phyloP scores from a whole-genome alignment of 371 early-diverging fungal species.

The Circinella minor region DNA sequence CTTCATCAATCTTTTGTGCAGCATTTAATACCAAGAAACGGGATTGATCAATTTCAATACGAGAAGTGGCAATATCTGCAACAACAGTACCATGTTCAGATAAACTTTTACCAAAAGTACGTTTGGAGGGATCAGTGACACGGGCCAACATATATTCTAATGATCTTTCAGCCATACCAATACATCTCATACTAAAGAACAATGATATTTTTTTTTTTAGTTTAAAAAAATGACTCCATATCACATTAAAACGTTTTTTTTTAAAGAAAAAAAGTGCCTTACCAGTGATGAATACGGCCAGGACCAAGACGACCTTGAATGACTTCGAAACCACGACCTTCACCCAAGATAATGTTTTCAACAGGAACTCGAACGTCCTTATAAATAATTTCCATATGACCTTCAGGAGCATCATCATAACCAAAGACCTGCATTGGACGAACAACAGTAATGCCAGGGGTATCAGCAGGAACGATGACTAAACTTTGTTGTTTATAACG shows the following conservation, averaged over 20 bases:
- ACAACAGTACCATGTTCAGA: slow-evolving; percentile 83
- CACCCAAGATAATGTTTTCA: slow-evolving; percentile 89
- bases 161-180: slow-evolving; percentile 93
- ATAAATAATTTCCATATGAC: slow-evolving; percentile 93
- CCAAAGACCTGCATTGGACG: slow-evolving; percentile 91
- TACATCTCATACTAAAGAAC: slow-evolving; percentile 83
- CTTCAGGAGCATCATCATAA: slow-evolving; percentile 95
- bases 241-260: neutral
- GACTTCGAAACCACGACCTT: slow-evolving; percentile 97
- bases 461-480: slow-evolving; percentile 87
- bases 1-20: slow-evolving; percentile 88
- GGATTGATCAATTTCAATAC: slow-evolving; percentile 91
- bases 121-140: slow-evolving; percentile 78
- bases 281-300: slow-evolving; percentile 76
- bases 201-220: neutral
- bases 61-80: slow-evolving; percentile 80
- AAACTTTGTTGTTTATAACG: slow-evolving; percentile 89
- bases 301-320: slow-evolving; percentile 97
- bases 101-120: slow-evolving; percentile 86
- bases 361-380: slow-evolving; percentile 88
- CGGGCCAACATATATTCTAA: slow-evolving; percentile 87
- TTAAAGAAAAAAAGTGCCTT: neutral
- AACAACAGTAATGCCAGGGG: slow-evolving; percentile 86
- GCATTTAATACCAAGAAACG: slow-evolving; percentile 90
- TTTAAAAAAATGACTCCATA: neutral